Evolutionary conservation across 2,329 filamentous ascomycete genomes (phyloP).

Genomic region (Ophiocordyceps sinensis): DNA sequence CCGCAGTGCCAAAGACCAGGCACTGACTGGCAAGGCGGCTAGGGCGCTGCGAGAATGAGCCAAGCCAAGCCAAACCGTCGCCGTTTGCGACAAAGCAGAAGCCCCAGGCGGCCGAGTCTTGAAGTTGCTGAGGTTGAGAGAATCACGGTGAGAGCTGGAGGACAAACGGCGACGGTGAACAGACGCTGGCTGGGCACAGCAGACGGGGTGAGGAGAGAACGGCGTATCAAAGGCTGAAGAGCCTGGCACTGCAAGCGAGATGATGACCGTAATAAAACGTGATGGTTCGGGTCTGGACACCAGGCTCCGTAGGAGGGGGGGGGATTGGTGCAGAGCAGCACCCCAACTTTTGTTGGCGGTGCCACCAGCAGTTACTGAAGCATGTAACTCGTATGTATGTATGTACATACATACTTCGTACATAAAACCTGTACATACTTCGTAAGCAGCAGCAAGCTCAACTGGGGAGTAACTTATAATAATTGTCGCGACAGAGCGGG

Average conservation of each 20-base stretch:
- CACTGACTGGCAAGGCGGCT: slow-evolving; percentile 1
- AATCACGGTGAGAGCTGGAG: slow-evolving; percentile 3
- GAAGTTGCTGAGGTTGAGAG: slow-evolving; percentile 1
- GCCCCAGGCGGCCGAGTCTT: not conserved
- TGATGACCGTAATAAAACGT: slow-evolving; percentile 31
- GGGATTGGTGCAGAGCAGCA: slow-evolving; percentile 14
- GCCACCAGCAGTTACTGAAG: not conserved
- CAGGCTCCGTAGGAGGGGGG: slow-evolving; percentile 3
- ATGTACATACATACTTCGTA: no score
- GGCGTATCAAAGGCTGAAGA: slow-evolving; percentile 31
- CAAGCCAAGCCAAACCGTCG: slow-evolving; percentile 3
- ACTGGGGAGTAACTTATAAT: no score
- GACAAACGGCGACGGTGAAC: slow-evolving; percentile 4
- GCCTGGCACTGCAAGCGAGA: slow-evolving; percentile 35
- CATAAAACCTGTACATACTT: no score
- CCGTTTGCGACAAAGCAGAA: slow-evolving; percentile 3
- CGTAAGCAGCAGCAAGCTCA: not conserved
- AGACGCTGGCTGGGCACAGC: slow-evolving; percentile 1
- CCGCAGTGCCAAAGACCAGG: slow-evolving; percentile 1
- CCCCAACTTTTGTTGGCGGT: not conserved
- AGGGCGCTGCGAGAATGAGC: slow-evolving; percentile 1
- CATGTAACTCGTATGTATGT: no score
- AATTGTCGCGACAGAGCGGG: not conserved
- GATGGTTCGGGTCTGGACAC: slow-evolving; percentile 12
- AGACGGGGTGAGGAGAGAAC: slow-evolving; percentile 8